phyloP scores from a whole-genome alignment of 2,329 filamentous ascomycete species.

The Colletotrichum ledebouriae region DNA sequence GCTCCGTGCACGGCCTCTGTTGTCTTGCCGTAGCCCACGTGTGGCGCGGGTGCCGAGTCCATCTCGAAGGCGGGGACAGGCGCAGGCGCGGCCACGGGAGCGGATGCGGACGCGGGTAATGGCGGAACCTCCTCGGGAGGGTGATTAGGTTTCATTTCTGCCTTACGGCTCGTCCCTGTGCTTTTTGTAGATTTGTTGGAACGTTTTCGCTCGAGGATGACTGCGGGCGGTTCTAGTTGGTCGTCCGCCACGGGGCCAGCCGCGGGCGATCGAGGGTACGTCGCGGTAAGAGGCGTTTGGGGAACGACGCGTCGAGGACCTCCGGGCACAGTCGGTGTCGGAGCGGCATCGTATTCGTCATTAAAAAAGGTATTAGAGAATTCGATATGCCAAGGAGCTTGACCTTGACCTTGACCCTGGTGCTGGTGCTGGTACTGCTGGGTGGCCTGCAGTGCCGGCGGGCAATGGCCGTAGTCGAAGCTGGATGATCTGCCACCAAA shows the following conservation, averaged over 20 bases:
- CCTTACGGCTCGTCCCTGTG: slow-evolving; percentile 28
- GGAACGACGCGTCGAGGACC: slow-evolving; percentile 73
- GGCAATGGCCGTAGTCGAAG: slow-evolving; percentile 75
- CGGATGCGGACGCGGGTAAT: slow-evolving; percentile 47
- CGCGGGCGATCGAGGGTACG: slow-evolving; percentile 16
- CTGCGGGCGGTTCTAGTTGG: slow-evolving; percentile 26
- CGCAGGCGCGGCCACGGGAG: slow-evolving; percentile 54
- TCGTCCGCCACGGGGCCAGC: slow-evolving; percentile 25
- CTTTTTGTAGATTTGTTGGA: slow-evolving; percentile 36
- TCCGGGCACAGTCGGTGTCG: slow-evolving; percentile 85
- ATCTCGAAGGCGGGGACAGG: slow-evolving; percentile 54
- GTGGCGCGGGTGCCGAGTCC: slow-evolving; percentile 69
- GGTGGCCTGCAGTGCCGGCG: slow-evolving; percentile 47
- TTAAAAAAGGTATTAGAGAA: slow-evolving; percentile 62
- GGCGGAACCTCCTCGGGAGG: slow-evolving; percentile 17
- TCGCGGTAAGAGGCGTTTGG: slow-evolving; percentile 41
- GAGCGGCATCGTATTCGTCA: slow-evolving; percentile 82
- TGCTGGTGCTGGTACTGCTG: slow-evolving; percentile 45
- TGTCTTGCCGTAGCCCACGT: slow-evolving; percentile 70
- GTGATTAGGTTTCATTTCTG: slow-evolving; percentile 21
- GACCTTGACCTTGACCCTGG: slow-evolving; percentile 46
- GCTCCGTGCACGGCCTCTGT: slow-evolving; percentile 65
- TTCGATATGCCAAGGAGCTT: slow-evolving; percentile 60
- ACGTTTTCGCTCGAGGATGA: slow-evolving; percentile 32
- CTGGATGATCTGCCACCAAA: slow-evolving; percentile 75